Conservation (phyloP, 2,329 filamentous ascomycete genomes). For the Ascochyta viciae-villosae region DNA sequence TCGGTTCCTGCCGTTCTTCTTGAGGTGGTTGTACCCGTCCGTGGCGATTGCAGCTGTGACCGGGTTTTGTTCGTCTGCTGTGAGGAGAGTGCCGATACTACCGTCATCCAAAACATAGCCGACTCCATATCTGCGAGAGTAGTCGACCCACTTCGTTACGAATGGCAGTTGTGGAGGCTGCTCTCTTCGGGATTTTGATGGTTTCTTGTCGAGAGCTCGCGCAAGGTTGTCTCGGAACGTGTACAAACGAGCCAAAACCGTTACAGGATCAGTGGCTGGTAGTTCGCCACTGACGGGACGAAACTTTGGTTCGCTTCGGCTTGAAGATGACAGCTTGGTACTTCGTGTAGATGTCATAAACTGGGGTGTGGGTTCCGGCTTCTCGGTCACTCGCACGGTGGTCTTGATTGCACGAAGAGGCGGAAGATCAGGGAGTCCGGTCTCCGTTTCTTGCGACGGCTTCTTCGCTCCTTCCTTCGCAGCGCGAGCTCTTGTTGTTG, state of each 20-base stretch:
- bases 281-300: slow-evolving; percentile 37
- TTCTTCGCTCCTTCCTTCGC: slow-evolving; percentile 30
- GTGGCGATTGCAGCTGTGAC: slow-evolving; percentile 76
- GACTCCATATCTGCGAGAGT: slow-evolving; percentile 84
- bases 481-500: slow-evolving; percentile 35
- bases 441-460: slow-evolving; percentile 26
- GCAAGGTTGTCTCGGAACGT: slow-evolving; percentile 56
- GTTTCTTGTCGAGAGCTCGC: slow-evolving; percentile 51
- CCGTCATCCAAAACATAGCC: slow-evolving; percentile 85
- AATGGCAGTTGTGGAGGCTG: slow-evolving; percentile 62
- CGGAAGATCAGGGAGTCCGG: slow-evolving; percentile 33
- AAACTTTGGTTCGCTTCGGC: slow-evolving; percentile 29
- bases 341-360: slow-evolving; percentile 10
- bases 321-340: slow-evolving; percentile 24
- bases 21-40: slow-evolving; percentile 74
- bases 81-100: slow-evolving; percentile 72
- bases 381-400: slow-evolving; percentile 27
- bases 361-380: slow-evolving; percentile 22
- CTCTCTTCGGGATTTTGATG: slow-evolving; percentile 50
- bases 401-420: slow-evolving; percentile 33
- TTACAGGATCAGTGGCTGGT: slow-evolving; percentile 52
- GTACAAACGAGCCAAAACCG: slow-evolving; percentile 54
- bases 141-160: slow-evolving; percentile 83
- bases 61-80: slow-evolving; percentile 58
- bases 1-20: slow-evolving; percentile 69